Base-by-base conservation (phyloP, 78 protist genomes). In the Tieghemostelium lacteum region DNA sequence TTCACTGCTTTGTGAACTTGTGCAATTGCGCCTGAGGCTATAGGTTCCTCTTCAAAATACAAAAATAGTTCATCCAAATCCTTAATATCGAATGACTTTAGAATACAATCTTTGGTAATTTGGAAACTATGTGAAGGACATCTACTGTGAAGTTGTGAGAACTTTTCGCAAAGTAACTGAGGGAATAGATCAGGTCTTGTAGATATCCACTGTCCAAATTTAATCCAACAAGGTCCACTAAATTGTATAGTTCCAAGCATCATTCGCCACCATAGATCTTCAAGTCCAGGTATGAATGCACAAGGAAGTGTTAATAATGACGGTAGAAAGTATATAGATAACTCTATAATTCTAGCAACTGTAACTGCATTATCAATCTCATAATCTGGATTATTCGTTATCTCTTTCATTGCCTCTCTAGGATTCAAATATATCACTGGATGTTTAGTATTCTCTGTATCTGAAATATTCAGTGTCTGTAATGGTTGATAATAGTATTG, bases 171-270 rank as follows among this genome's bases (percentile, higher is more conserved):
- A 16, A 75, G 34, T 28, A 62, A 31, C 31, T 77, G 61, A 17
- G 94, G 86, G 69, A 85, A 73, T 55, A 92, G 50, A 37, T 92
- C 95, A 0, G 95, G 95, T 69, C 95, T 45, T 0, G 95, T 92
- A 3, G 73, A 31, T 12, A 92, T 64, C 95, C 95, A 92, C 45
- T 92, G 95, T 5, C 88, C 95, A 58, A 76, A 71, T 39, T 92
- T 92, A 5, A 92, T 75, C 95, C 95, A 92, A 60, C 86, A 73
- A 28, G 94, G 71, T 0, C 94, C 94, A 42, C 78, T 69, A 20
- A 54, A 55, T 33, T 69, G 71, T 54, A 83, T 83, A 3, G 80
- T 83, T 14, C 40, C 45, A 14, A 83, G 63, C n/a, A 83, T 16
- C 17, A 83, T 31, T 8, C 50, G 10, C 91, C 91, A 83, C 91